phyloP scores from a whole-genome alignment of 148 eudicot genomes.

The Polygonum aviculare region DNA sequence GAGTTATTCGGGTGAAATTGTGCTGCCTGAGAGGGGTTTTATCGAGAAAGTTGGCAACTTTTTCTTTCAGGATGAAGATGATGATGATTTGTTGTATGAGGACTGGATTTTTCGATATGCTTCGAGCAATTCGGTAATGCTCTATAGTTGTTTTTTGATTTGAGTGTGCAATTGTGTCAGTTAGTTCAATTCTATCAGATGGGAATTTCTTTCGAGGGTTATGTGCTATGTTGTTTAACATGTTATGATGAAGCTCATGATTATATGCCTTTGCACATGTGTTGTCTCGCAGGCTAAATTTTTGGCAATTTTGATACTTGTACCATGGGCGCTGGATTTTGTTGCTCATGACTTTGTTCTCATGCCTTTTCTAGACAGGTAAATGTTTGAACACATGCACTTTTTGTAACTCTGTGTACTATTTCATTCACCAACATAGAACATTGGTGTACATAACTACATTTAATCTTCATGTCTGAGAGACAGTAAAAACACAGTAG shows the following conservation, averaged over 20 bases:
- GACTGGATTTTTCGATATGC: no score
- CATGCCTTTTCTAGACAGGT: constrained; percentile 99
- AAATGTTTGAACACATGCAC: constrained; percentile 10
- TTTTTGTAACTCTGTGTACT: constrained; percentile 11
- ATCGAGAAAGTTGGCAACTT: no score
- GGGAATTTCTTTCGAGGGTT: no score
- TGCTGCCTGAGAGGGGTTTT: no score
- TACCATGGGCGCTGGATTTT: constrained; percentile 87
- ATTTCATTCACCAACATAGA: background rate
- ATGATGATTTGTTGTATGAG: no score
- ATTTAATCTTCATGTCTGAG: background rate
- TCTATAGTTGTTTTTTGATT: no score
- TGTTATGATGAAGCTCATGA: background rate
- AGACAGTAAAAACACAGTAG: background rate
- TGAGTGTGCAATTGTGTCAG: no score
- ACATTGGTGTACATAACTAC: background rate
- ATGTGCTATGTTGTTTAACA: no score
- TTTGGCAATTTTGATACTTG: constrained; percentile 62
- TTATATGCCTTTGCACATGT: constrained; percentile 9
- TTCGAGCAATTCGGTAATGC: no score
- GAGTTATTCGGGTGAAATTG: background rate
- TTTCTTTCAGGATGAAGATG: no score
- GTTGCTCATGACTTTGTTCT: constrained; percentile 88
- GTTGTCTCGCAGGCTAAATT: constrained; percentile 76
- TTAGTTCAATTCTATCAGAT: no score